These are phyloP conservation scores for Acidomyces sp. DNA, from an alignment of 495 filamentous ascomycete species.

Conservation along the genomic window DNA sequence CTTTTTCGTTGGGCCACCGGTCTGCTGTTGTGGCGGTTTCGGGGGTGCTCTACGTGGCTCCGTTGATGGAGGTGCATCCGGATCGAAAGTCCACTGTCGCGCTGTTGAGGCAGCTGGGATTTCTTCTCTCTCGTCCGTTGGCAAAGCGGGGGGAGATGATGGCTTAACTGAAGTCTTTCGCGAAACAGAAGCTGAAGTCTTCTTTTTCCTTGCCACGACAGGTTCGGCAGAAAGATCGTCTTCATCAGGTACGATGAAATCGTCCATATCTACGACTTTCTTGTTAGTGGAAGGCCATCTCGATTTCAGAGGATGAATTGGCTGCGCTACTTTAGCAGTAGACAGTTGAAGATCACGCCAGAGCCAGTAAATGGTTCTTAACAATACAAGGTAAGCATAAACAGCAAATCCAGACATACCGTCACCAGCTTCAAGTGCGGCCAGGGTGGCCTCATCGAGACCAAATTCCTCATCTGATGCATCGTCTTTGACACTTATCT, in stretches of 20 bases:
- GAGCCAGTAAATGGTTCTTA: background rate
- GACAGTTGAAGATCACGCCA: slow-evolving; percentile 1
- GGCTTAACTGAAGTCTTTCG: slow-evolving; percentile 45
- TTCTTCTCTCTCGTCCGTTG: slow-evolving; percentile 36
- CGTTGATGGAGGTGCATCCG: slow-evolving; percentile 51
- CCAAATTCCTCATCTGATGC: slow-evolving; percentile 66
- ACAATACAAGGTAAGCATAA: background rate
- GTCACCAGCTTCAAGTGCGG: slow-evolving; percentile 49
- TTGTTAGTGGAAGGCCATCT: background rate
- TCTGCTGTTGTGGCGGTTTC: slow-evolving; percentile 31
- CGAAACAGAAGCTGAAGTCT: slow-evolving; percentile 40
- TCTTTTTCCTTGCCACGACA: slow-evolving; percentile 51
- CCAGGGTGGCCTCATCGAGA: slow-evolving; percentile 39
- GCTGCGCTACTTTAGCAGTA: slow-evolving; percentile 3
- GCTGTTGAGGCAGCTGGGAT: slow-evolving; percentile 59
- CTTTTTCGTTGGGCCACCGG: slow-evolving; percentile 35
- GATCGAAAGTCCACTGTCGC: slow-evolving; percentile 74
- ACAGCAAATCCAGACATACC: slow-evolving; percentile 27
- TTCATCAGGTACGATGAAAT: slow-evolving; percentile 73
- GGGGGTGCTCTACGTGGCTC: slow-evolving; percentile 37
- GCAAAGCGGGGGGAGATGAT: slow-evolving; percentile 32
- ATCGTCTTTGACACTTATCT: slow-evolving; percentile 33
- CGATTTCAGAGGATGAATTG: no score
- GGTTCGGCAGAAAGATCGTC: slow-evolving; percentile 53
- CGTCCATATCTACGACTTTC: slow-evolving; percentile 50